phyloP scores from a whole-genome alignment of 2,329 filamentous ascomycete species.

The Sordariomycetes sp. region DNA sequence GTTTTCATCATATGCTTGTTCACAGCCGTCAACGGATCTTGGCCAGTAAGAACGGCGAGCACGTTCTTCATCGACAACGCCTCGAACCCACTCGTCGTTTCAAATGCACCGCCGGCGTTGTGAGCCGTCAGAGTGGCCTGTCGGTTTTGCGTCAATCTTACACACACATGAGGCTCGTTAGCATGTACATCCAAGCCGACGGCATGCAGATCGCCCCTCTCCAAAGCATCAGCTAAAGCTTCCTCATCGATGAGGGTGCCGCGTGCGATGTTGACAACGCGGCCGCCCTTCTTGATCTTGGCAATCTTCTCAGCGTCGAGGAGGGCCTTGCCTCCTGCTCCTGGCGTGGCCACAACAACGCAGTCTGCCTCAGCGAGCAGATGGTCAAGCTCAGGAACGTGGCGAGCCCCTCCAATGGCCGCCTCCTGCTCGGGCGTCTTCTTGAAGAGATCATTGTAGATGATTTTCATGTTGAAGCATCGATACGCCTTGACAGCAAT shows the following conservation, averaged over 20 bases:
- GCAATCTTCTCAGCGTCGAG: slow-evolving; percentile 28
- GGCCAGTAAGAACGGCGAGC: slow-evolving; percentile 44
- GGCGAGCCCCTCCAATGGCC: slow-evolving; percentile 32
- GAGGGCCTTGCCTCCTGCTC: slow-evolving; percentile 29
- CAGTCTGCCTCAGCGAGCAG: slow-evolving; percentile 38
- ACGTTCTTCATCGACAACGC: slow-evolving; percentile 59
- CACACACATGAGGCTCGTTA: slow-evolving; percentile 25
- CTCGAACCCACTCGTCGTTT: slow-evolving; percentile 58
- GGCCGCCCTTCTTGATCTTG: slow-evolving; percentile 38
- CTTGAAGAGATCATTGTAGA: slow-evolving; percentile 39
- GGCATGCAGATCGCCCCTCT: slow-evolving; percentile 6
- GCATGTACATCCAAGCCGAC: slow-evolving; percentile 8
- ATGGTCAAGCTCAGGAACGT: slow-evolving; percentile 30
- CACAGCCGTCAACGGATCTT: slow-evolving; percentile 48
- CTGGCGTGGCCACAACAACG: slow-evolving; percentile 40
- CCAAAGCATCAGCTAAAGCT: slow-evolving; percentile 8
- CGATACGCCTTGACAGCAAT: slow-evolving; percentile 46
- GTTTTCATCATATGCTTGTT: slow-evolving; percentile 39
- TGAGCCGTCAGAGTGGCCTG: slow-evolving; percentile 41
- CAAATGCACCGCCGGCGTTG: slow-evolving; percentile 57
- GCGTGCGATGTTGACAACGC: slow-evolving; percentile 40
- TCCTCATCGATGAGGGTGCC: slow-evolving; percentile 8
- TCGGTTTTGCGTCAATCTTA: slow-evolving; percentile 17
- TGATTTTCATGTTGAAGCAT: slow-evolving; percentile 48
- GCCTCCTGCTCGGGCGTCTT: slow-evolving; percentile 30